Evolutionary conservation across 2,329 filamentous ascomycete genomes (phyloP).

Genomic region (Beauveria rudraprayagi): DNA sequence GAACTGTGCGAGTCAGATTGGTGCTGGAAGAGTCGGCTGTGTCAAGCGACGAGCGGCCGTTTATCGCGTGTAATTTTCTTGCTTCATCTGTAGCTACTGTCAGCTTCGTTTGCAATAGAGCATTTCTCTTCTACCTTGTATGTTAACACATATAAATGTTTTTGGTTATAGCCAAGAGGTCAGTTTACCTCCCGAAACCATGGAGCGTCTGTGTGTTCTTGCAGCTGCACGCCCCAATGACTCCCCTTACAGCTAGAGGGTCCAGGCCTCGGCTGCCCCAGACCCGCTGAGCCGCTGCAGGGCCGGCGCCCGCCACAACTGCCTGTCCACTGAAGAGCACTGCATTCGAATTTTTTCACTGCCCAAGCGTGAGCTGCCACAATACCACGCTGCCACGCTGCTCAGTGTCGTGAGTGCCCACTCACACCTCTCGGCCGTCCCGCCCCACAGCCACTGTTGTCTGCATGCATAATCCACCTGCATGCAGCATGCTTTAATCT

Average conservation of each 20-base stretch:
- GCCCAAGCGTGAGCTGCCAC: background rate
- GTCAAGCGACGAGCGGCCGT: too few species aligned
- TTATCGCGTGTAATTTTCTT: background rate
- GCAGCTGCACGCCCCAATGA: background rate
- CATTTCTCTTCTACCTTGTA: too few species aligned
- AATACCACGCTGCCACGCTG: background rate
- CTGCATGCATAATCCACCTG: background rate
- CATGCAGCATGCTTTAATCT: too few species aligned
- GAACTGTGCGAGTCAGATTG: too few species aligned
- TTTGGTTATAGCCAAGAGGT: too few species aligned
- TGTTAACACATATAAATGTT: too few species aligned
- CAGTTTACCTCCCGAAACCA: background rate
- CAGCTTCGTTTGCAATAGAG: background rate
- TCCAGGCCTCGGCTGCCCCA: constrained; percentile 7
- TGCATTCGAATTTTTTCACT: background rate
- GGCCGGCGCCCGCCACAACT: background rate
- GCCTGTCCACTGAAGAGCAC: background rate
- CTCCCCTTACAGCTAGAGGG: background rate
- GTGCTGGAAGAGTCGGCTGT: background rate
- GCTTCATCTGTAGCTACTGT: background rate
- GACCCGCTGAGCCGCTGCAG: background rate
- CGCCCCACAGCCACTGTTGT: background rate
- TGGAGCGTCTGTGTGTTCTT: background rate
- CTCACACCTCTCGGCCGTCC: background rate
- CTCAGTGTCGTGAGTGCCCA: background rate